Evolutionary conservation across 2,329 filamentous ascomycete species (phyloP).

Genomic region (Cladorrhinum sp.): DNA sequence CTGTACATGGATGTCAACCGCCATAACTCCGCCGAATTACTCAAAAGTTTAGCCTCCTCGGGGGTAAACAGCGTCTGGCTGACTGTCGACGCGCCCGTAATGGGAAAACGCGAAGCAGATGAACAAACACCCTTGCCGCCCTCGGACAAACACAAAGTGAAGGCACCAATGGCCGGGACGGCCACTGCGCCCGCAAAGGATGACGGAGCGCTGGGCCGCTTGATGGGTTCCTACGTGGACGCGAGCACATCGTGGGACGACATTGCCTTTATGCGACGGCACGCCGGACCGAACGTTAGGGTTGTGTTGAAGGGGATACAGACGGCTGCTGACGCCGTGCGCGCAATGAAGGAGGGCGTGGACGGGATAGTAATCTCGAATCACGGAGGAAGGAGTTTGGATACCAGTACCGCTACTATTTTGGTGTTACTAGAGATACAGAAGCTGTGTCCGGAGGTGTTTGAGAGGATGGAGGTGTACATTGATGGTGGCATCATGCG

Average conservation of each 20-base stretch:
- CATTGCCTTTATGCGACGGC: slow-evolving; percentile 61
- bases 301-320: slow-evolving; percentile 71
- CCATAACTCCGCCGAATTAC: slow-evolving; percentile 46
- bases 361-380: slow-evolving; percentile 70
- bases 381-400: slow-evolving; percentile 61
- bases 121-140: slow-evolving; percentile 33
- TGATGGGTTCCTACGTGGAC: slow-evolving; percentile 58
- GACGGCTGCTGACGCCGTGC: slow-evolving; percentile 59
- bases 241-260: slow-evolving; percentile 60
- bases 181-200: slow-evolving; percentile 50
- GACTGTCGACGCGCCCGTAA: slow-evolving; percentile 57
- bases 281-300: slow-evolving; percentile 49
- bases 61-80: slow-evolving; percentile 55
- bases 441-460: slow-evolving; percentile 57
- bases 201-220: slow-evolving; percentile 53
- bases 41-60: slow-evolving; percentile 43
- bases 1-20: slow-evolving; percentile 60
- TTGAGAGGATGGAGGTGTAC: slow-evolving; percentile 58
- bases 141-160: slow-evolving; percentile 39
- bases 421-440: slow-evolving; percentile 62
- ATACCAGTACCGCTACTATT: slow-evolving; percentile 53
- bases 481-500: slow-evolving; percentile 64
- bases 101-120: slow-evolving; percentile 51
- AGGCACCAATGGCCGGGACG: slow-evolving; percentile 50
- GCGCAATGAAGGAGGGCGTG: slow-evolving; percentile 56